phyloP scores from a whole-genome alignment of 768 basidiomycete genomes.

The Chalciporus piperatus region DNA sequence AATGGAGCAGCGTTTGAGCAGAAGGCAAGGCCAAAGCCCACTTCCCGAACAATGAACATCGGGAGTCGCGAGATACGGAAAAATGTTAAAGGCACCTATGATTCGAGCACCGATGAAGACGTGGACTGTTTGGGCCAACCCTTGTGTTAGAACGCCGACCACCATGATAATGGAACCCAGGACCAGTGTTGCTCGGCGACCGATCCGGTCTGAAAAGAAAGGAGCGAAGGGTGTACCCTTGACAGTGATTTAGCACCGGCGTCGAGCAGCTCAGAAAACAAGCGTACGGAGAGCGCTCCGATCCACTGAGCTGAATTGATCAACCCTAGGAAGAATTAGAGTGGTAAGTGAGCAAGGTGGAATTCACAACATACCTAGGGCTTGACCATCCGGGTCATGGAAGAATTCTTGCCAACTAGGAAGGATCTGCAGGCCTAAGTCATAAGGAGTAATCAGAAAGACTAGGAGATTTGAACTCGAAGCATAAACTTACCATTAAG shows the following conservation, averaged over 20 bases:
- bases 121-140: slow-evolving; percentile 41
- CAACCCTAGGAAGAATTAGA: slow-evolving; percentile 39
- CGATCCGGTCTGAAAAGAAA: slow-evolving; percentile 55
- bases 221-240: slow-evolving; percentile 64
- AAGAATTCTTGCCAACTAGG: slow-evolving; percentile 62
- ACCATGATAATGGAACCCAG: slow-evolving; percentile 63
- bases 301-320: slow-evolving; percentile 66
- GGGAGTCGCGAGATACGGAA: not conserved
- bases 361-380: slow-evolving; percentile 38
- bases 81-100: slow-evolving; percentile 22
- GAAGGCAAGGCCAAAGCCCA: slow-evolving; percentile 62
- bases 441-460: not conserved
- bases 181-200: slow-evolving; percentile 59
- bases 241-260: not conserved
- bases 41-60: slow-evolving; percentile 27
- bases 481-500: slow-evolving; percentile 43
- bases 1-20: slow-evolving; percentile 62
- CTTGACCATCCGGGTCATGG: slow-evolving; percentile 47
- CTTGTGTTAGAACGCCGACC: slow-evolving; percentile 57
- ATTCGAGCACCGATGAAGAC: slow-evolving; percentile 59
- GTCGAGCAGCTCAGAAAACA: not conserved
- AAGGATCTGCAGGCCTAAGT: slow-evolving; percentile 61
- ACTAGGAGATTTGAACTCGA: not conserved
- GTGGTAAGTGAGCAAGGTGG: not conserved
- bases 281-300: slow-evolving; percentile 48